Evolutionary conservation across 768 basidiomycete genomes (phyloP).

Genomic region (Pleurotus ostreatus): DNA sequence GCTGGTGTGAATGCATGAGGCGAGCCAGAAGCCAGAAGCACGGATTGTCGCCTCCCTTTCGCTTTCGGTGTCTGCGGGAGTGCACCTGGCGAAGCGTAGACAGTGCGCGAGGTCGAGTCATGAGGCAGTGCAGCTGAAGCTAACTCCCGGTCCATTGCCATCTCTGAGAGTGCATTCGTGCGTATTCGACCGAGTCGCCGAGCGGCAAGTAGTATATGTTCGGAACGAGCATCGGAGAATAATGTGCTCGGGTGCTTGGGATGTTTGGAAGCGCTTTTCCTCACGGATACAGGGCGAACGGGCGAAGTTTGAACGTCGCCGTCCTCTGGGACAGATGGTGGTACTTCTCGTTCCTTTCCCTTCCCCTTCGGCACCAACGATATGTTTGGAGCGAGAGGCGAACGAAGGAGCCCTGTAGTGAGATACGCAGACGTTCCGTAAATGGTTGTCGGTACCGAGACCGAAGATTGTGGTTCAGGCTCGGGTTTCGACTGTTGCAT

Average conservation of each 20-base stretch:
- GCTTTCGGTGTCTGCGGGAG: constrained; percentile 5
- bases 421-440: constrained; percentile 3
- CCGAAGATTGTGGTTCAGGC: neutral
- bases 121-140: neutral
- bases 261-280: constrained; percentile 17
- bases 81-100: neutral
- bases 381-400: neutral
- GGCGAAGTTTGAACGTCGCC: constrained; percentile 8
- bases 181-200: constrained; percentile 53
- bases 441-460: neutral
- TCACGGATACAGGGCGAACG: neutral
- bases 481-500: neutral
- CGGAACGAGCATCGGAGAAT: constrained; percentile 62
- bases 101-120: neutral
- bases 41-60: constrained; percentile 1
- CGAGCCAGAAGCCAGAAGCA: neutral
- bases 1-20: neutral
- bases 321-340: neutral
- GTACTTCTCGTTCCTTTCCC: constrained; percentile 9
- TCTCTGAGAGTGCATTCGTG: neutral
- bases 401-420: neutral
- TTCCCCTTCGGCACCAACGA: constrained; percentile 10
- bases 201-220: constrained; percentile 69
- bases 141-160: neutral
- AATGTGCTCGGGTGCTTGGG: constrained; percentile 25